These are phyloP conservation scores for Tuber aestivum DNA, from an alignment of 495 filamentous ascomycete genomes.

Conservation along the genomic window DNA sequence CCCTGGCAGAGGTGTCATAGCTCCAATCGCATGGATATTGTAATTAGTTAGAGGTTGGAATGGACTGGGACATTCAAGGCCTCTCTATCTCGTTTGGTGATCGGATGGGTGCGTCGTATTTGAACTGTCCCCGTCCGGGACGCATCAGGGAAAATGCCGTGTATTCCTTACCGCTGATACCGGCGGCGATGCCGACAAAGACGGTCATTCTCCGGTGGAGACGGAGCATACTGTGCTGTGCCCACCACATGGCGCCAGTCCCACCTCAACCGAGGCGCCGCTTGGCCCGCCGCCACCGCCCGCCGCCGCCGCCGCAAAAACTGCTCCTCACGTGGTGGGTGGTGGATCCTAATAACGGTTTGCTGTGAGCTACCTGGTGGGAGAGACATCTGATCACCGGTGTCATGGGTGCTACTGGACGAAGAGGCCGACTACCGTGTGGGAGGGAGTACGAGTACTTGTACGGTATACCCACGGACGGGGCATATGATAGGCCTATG, in stretches of 20 bases:
- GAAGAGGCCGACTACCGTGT: background rate
- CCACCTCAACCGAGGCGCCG: background rate
- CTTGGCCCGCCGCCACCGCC: background rate
- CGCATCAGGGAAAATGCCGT: background rate
- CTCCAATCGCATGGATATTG: background rate
- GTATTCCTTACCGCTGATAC: background rate
- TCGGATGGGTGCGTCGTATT: background rate
- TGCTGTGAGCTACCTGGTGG: background rate
- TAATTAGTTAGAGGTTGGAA: background rate
- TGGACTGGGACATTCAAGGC: background rate
- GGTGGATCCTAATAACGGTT: background rate
- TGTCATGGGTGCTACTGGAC: background rate
- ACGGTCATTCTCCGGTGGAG: background rate
- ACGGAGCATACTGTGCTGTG: too few species aligned
- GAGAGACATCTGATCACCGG: background rate
- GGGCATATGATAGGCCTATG: background rate
- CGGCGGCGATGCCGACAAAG: background rate
- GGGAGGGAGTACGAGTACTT: too few species aligned
- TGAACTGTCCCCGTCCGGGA: background rate
- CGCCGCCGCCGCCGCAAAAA: background rate
- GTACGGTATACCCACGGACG: background rate
- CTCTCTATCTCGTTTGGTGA: background rate
- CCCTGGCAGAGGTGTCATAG: background rate
- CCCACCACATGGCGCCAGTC: background rate
- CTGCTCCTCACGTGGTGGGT: background rate